These are phyloP conservation scores for Phaseolus lunatus DNA, from an alignment of 306 rosid genomes.

Conservation along the genomic window DNA sequence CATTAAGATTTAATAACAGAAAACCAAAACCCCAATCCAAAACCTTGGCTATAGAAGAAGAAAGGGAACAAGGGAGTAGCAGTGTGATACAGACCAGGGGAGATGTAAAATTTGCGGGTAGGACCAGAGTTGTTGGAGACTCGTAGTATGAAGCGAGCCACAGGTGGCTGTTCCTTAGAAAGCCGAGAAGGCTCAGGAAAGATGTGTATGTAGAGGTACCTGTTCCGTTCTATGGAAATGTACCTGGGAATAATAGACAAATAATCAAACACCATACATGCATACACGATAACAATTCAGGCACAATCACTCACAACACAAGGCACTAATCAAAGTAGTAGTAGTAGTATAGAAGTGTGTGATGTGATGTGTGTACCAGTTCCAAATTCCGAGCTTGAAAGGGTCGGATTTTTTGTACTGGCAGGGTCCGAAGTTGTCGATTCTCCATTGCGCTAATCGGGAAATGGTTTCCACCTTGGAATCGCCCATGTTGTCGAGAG, in stretches of 20 bases:
- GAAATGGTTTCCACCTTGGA: slow-evolving; percentile 79
- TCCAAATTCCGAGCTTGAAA: slow-evolving; percentile 90
- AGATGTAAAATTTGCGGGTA: slow-evolving; percentile 63
- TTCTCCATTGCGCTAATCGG: slow-evolving; percentile 86
- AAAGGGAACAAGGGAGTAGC: neutral
- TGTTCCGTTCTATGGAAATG: slow-evolving; percentile 75
- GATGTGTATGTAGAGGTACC: slow-evolving; percentile 69
- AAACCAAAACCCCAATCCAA: neutral
- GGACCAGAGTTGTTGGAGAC: slow-evolving; percentile 57
- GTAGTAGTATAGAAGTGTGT: neutral
- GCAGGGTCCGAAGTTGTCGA: slow-evolving; percentile 84
- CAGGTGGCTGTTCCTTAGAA: slow-evolving; percentile 83
- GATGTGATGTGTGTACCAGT: slow-evolving; percentile 57
- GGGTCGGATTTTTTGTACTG: slow-evolving; percentile 78
- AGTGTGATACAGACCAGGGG: slow-evolving; percentile 59
- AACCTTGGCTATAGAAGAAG: neutral
- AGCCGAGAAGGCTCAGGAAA: slow-evolving; percentile 76
- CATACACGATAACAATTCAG: neutral
- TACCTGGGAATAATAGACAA: slow-evolving; percentile 49
- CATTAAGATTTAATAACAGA: neutral
- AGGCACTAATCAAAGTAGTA: neutral
- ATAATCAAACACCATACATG: neutral
- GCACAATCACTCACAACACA: neutral
- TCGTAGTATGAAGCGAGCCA: slow-evolving; percentile 79
- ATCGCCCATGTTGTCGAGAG: slow-evolving; percentile 60